Conservation (phyloP, 257 asterid genomes). For the Ligustrum vulgare region DNA sequence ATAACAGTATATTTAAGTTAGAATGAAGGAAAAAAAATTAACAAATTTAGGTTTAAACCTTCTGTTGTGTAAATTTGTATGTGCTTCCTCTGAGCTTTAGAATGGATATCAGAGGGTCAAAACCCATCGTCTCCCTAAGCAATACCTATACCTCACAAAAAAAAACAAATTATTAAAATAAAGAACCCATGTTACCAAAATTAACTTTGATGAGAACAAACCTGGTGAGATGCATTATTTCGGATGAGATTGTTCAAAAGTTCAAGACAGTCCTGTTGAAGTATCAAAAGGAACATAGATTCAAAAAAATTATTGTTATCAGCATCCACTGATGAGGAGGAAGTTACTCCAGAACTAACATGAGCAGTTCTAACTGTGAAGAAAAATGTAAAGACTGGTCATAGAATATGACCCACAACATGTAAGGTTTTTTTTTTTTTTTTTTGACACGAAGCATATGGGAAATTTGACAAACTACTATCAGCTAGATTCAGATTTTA, state of each 20-base stretch:
- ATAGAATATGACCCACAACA: slow-evolving; percentile 1
- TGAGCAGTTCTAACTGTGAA: background rate
- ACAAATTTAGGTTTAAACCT: slow-evolving; percentile 54
- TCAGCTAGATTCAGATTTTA: background rate
- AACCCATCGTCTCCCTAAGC: slow-evolving; percentile 92
- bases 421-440: background rate
- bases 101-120: slow-evolving; percentile 74
- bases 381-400: background rate
- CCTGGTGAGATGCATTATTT: slow-evolving; percentile 90
- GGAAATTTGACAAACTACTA: background rate
- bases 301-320: slow-evolving; percentile 1
- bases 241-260: slow-evolving; percentile 88
- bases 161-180: slow-evolving; percentile 27
- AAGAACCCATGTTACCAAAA: slow-evolving; percentile 13
- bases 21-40: slow-evolving; percentile 12
- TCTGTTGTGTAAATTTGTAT: slow-evolving; percentile 89
- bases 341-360: slow-evolving; percentile 2
- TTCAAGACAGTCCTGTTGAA: slow-evolving; percentile 86
- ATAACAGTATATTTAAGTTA: background rate
- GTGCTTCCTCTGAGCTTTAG: slow-evolving; percentile 84
- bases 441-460: slow-evolving; percentile 7
- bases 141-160: slow-evolving; percentile 52
- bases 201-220: slow-evolving; percentile 22
- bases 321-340: slow-evolving; percentile 2
- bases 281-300: slow-evolving; percentile 28